A percentile compares a stretch with the other conserved stretches of the same genome.
These are phyloP conservation scores for Meyerozyma sp. DNA, from an alignment of 1,139 yeast species.

Conservation along the genomic window DNA sequence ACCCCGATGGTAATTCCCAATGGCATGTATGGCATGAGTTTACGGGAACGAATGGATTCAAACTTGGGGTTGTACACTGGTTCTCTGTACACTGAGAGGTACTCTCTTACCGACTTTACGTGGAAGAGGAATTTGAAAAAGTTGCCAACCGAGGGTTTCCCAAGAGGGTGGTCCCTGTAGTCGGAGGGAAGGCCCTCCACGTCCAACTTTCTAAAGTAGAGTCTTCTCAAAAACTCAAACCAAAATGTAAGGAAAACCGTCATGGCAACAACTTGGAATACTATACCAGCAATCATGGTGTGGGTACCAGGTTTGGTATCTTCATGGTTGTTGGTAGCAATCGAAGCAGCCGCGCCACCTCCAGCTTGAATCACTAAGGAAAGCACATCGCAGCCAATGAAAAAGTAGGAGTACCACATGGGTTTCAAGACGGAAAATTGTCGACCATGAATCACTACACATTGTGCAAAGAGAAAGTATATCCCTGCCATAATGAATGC, in stretches of 20 bases:
- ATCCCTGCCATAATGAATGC: constrained; percentile 89
- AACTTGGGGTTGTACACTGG: constrained; percentile 35
- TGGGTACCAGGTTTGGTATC: constrained; percentile 54
- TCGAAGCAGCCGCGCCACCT: constrained; percentile 78
- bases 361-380: constrained; percentile 73
- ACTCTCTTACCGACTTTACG: constrained; percentile 17
- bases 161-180: constrained; percentile 13
- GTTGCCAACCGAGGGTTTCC: constrained; percentile 21
- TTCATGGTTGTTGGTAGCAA: constrained; percentile 34
- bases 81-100: constrained; percentile 23
- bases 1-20: constrained; percentile 49
- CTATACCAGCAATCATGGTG: constrained; percentile 79
- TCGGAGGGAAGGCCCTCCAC: constrained; percentile 3
- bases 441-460: constrained; percentile 66
- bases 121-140: constrained; percentile 27
- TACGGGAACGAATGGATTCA: constrained; percentile 32
- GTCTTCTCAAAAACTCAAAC: constrained; percentile 45
- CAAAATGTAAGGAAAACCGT: constrained; percentile 54
- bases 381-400: constrained; percentile 61
- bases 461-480: constrained; percentile 70
- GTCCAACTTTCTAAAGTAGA: constrained; percentile 27
- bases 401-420: constrained; percentile 67
- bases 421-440: constrained; percentile 62
- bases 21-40: constrained; percentile 45
- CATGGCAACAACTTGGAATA: constrained; percentile 75